Conservation (phyloP, 352 stramenopile species). For the Elongisporangium undulatum region DNA sequence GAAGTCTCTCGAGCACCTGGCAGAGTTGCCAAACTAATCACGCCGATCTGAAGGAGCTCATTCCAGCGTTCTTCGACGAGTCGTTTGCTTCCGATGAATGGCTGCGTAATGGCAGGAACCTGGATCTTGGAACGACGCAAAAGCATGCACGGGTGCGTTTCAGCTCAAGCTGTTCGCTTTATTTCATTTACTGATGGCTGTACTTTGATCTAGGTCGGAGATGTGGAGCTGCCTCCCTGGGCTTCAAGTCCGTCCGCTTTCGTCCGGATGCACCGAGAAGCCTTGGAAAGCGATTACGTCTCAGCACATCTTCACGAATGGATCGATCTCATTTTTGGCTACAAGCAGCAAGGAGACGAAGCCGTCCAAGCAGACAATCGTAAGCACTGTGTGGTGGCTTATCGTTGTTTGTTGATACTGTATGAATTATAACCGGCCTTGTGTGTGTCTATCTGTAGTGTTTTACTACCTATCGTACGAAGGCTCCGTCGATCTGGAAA, state of each 20-base stretch:
- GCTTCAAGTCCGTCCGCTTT: constrained; percentile 82
- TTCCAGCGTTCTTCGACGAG: constrained; percentile 97
- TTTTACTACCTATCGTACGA: constrained; percentile 91
- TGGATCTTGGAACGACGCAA: constrained; percentile 94
- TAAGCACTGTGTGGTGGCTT: constrained; percentile 21
- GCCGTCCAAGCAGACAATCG: constrained; percentile 75
- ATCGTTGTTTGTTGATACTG: constrained; percentile 2
- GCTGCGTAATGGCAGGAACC: constrained; percentile 94
- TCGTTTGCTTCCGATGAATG: constrained; percentile 84
- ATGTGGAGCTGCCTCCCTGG: constrained; percentile 95
- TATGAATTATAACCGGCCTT: no score
- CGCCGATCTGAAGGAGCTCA: constrained; percentile 98
- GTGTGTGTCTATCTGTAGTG: constrained; percentile 30
- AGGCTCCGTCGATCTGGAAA: constrained; percentile 82
- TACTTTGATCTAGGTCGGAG: constrained; percentile 63
- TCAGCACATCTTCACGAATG: constrained; percentile 72
- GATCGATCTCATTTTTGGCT: constrained; percentile 85
- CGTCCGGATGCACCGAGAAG: constrained; percentile 63
- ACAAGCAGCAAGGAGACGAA: constrained; percentile 67
- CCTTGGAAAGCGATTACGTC: constrained; percentile 74
- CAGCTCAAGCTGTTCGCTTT: background rate
- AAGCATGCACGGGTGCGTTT: constrained; percentile 61
- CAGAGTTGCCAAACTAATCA: constrained; percentile 83
- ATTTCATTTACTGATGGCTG: constrained; percentile 4
- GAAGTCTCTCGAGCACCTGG: constrained; percentile 92